Percentiles rank a stretch among this genome's conserved stretches.
phyloP scores from a whole-genome alignment of 176 grass and related monocot genomes.

The Cenchrus americanus region DNA sequence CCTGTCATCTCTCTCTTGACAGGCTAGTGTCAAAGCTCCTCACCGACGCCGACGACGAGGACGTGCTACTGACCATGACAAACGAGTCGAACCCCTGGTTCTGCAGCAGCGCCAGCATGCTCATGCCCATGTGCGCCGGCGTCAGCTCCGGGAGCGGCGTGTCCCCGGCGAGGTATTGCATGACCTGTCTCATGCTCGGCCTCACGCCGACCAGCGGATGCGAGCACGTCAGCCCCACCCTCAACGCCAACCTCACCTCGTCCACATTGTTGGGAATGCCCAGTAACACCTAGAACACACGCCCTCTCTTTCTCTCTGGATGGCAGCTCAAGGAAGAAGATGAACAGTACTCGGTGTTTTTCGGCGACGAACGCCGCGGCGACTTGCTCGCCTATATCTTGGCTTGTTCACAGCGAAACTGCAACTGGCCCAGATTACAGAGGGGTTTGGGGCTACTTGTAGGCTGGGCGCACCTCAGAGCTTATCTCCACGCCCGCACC shows the following conservation, averaged over 20 bases:
- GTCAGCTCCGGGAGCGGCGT: not conserved
- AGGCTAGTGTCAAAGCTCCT: not conserved
- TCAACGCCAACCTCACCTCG: not conserved
- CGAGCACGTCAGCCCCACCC: slow-evolving; percentile 29
- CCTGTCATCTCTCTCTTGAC: slow-evolving; percentile 15
- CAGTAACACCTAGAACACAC: too few relatives aligned
- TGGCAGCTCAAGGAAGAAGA: too few relatives aligned
- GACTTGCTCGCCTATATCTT: too few relatives aligned
- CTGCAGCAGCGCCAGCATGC: slow-evolving; percentile 4
- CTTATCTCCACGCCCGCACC: too few relatives aligned
- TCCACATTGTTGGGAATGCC: too few relatives aligned
- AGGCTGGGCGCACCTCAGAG: too few relatives aligned
- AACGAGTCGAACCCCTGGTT: slow-evolving; percentile 1
- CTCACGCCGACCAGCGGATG: slow-evolving; percentile 11
- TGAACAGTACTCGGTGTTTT: too few relatives aligned
- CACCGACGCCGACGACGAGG: not conserved
- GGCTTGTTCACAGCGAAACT: too few relatives aligned
- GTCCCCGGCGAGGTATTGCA: slow-evolving; percentile 33
- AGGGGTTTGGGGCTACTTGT: too few relatives aligned
- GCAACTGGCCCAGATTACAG: too few relatives aligned
- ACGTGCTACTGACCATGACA: not conserved
- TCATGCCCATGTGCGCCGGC: not conserved
- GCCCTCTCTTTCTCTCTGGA: too few relatives aligned
- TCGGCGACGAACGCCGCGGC: too few relatives aligned
- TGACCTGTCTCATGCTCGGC: slow-evolving; percentile 31